These are phyloP conservation scores for Salix viminalis DNA, from an alignment of 345 rosid genomes.

Conservation along the genomic window DNA sequence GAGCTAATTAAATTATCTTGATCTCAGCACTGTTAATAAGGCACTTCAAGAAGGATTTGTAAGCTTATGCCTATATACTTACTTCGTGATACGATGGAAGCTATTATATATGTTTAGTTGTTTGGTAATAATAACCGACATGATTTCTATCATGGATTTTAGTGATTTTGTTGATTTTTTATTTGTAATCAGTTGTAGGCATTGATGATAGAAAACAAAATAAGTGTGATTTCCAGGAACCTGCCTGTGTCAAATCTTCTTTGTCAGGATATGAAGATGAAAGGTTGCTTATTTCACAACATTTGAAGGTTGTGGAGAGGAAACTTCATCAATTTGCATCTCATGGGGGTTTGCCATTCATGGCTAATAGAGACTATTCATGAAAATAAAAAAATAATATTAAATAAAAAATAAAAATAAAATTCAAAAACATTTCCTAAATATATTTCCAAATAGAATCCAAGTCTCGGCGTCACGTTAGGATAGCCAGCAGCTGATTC, in stretches of 20 bases:
- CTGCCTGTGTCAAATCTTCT: not conserved
- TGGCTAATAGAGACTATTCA: conserved; percentile 20
- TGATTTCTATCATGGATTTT: not conserved
- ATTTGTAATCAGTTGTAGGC: no score
- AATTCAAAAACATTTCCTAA: no score
- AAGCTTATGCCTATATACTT: no score
- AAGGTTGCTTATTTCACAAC: conserved; percentile 29
- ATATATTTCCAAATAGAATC: not conserved
- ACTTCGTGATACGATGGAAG: no score
- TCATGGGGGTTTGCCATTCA: conserved; percentile 12
- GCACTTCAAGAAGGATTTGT: no score
- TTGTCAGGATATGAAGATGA: conserved; percentile 37
- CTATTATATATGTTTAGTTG: not conserved
- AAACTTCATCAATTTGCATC: conserved; percentile 32
- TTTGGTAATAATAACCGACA: not conserved
- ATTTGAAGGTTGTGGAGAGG: conserved; percentile 35
- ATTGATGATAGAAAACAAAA: no score
- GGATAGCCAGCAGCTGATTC: not conserved
- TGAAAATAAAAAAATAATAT: no score
- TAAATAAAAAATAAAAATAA: no score
- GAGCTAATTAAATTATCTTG: conserved; percentile 6
- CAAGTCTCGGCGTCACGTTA: no score
- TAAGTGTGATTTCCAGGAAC: no score
- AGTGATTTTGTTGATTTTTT: not conserved
- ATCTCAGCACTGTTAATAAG: not conserved